Conservation (phyloP, 2,329 filamentous ascomycete genomes). For the Penicillium decumbens region DNA sequence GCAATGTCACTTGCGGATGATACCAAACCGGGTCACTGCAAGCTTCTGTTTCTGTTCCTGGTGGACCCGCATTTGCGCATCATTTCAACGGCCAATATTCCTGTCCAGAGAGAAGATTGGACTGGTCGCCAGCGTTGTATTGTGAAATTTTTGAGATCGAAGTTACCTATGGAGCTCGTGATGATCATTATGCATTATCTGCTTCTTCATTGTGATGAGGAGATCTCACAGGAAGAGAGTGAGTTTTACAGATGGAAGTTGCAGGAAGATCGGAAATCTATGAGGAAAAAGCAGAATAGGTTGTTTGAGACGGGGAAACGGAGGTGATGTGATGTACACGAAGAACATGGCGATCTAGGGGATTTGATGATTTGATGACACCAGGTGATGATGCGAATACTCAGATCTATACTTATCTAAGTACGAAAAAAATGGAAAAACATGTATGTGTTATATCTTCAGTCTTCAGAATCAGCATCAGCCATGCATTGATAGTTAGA, state of each 20-base stretch:
- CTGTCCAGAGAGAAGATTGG: not conserved
- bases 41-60: not conserved
- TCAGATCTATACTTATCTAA: no score
- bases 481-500: no score
- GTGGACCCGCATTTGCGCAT: conserved; percentile 2
- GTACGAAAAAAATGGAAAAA: no score
- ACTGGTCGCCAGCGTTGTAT: not conserved
- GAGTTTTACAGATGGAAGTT: not conserved
- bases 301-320: not conserved
- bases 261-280: not conserved
- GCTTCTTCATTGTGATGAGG: no score
- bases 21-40: not conserved
- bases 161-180: not conserved
- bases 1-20: not conserved
- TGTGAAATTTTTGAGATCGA: not conserved
- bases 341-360: no score
- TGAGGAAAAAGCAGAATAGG: not conserved
- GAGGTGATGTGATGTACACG: no score
- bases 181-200: not conserved
- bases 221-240: not conserved
- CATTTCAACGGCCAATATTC: conserved; percentile 1
- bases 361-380: no score
- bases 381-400: no score
- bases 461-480: no score
- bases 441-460: no score